Base-by-base conservation (phyloP, 768 basidiomycete genomes). In the Lactarius vividus region DNA sequence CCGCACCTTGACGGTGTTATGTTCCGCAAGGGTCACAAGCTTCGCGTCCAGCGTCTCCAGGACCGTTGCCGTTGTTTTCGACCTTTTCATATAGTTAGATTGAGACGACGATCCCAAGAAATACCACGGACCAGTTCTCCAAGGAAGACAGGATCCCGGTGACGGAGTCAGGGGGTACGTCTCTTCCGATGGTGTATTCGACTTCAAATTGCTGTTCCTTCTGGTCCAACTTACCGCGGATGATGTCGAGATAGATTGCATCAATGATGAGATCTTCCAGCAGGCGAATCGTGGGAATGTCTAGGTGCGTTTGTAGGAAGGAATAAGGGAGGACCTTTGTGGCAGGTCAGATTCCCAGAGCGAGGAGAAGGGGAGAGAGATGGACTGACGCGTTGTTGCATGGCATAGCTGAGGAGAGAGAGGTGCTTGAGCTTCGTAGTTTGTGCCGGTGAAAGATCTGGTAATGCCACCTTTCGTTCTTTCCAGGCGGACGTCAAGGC, bases 181-280 rank as follows among this genome's bases (percentile, higher is more conserved):
- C 96, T 62, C 96, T 78, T 0, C 96, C 96, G 82, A 95, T 88
- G 0, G 91, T 92, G 73, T 93, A 94, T 76, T 96, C 92, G 40
- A 98, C 87, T 75, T 96, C 92, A 64, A 98, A 82, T 70, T 94
- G 88, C 69, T 88, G 85, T 71, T 92, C 85, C 74, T 92, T 92
- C 77, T 98, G 96, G 76, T 98, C 94, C 57, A 99, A 88, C 73
- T 92, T 94, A 11, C 94, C 96, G 58, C 87, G 86, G 42, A 99
- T 82, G 44, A 97, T 80, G 74, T 93, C 91, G 46, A 92, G 86
- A 77, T 98, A 98, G 76, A 98, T 95, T 13, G 91, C 91, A 72
- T 98, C 95, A 75, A 99, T 98, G 74, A 98, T 92, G 69, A 98
- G 86, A 77, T 98, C 96, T 75, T 99, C 96, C 3, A 99, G 87